Evolutionary conservation across 2,329 filamentous ascomycete species (phyloP), one percentile per base, ranked within the genome.

Genomic region (Sporothrix curviconia): DNA sequence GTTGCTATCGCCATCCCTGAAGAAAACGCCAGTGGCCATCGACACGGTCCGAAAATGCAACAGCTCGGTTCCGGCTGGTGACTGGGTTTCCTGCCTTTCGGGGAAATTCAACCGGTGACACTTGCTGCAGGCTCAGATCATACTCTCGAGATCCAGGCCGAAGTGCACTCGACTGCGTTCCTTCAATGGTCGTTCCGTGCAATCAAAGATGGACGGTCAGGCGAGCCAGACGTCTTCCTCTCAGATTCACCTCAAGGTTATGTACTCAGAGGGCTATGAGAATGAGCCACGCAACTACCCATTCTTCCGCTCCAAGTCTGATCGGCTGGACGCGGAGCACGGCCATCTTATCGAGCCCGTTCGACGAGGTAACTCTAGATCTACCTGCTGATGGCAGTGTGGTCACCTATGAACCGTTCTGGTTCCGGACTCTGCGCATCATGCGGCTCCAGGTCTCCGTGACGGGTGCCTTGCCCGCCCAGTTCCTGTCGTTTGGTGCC

Each of bases 341-440:
- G 60, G 60, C 7, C 40, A 55, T 3, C 43, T 62, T 2, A 64
- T 74, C 7, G 72, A n/a, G 72, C 0, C 72, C 72, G 0, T 69
- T 65, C 44, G 72, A 75, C 47, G 67, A 70, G 7, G 65, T 68
- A 0, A 61, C 52, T 0, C 51, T 74, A 7, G 62, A 69, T n/a
- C 37, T 70, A 1, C 46, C 60, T 0, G 56, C 49, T 22, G 22
- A n/a, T 3, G 25, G 17, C 0, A 25, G 64, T 12, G 50, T 34
- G 2, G 53, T 57, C 2, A 11, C 60, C 5, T 73, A 72, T 47
- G 70, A 72, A 46, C 72, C 72, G 1, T 74, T 73, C 55, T 72
- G 71, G 70, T 75, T 74, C 56, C 68, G 72, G 12, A 74, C 72
- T 0, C 73, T 74, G 30, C 68, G 71, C 1, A 50, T 73, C 6